Conservation (phyloP, 495 filamentous ascomycete genomes). For the Tuber indicum region DNA sequence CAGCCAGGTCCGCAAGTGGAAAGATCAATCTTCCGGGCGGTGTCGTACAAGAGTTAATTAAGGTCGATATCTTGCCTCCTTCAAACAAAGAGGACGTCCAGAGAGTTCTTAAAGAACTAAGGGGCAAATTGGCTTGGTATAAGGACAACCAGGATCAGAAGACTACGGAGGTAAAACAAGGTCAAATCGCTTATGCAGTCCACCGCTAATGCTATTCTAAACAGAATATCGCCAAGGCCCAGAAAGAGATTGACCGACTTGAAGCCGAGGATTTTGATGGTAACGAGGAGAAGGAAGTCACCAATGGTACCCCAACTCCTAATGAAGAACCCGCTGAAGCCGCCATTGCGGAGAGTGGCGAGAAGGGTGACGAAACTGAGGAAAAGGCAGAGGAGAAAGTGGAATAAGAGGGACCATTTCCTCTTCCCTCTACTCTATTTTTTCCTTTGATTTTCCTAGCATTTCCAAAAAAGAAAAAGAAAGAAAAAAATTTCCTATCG, state of each 20-base stretch:
- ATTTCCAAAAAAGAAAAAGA: not conserved
- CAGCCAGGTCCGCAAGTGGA: conserved; percentile 46
- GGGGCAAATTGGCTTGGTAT: conserved; percentile 85
- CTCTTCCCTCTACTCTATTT: not conserved
- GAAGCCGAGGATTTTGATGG: conserved; percentile 49
- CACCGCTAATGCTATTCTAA: conserved; percentile 14
- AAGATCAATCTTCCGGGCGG: conserved; percentile 85
- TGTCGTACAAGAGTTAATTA: conserved; percentile 79
- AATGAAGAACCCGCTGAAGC: conserved; percentile 12
- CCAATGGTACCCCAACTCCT: not conserved
- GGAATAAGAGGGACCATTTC: not conserved
- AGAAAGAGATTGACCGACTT: conserved; percentile 58
- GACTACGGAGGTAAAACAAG: conserved; percentile 72
- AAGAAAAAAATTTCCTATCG: not conserved
- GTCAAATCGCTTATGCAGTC: not conserved
- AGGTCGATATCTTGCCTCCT: conserved; percentile 77
- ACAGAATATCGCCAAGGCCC: conserved; percentile 64
- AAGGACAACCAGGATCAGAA: conserved; percentile 82
- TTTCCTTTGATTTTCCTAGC: not conserved
- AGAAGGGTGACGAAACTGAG: conserved; percentile 7
- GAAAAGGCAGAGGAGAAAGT: conserved; percentile 14
- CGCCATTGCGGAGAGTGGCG: not conserved
- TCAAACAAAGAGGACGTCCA: conserved; percentile 77
- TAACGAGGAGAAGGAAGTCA: conserved; percentile 19
- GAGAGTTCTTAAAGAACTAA: conserved; percentile 72